phyloP scores from a whole-genome alignment of 192 early-diverging fungal species.

The Gryganskiella cystojenkinii region DNA sequence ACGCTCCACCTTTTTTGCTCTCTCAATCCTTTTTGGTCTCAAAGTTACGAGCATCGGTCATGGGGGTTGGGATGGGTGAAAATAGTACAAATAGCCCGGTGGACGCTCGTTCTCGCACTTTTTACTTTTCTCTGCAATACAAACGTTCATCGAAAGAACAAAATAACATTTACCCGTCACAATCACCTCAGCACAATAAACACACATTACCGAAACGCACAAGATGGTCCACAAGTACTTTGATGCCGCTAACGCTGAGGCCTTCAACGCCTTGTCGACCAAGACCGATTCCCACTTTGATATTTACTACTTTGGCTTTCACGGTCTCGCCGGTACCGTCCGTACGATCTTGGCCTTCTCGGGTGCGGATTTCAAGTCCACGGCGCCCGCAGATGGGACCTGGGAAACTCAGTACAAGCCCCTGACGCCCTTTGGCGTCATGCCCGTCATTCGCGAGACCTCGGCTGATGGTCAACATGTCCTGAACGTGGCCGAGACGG shows the following conservation, averaged over 20 bases:
- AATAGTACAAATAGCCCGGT: too few species aligned
- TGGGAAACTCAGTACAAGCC: slow-evolving; percentile 54
- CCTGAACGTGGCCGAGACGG: slow-evolving; percentile 48
- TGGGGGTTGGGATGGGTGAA: too few species aligned
- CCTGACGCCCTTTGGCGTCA: slow-evolving; percentile 53
- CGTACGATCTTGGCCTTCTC: slow-evolving; percentile 51
- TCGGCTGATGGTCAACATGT: slow-evolving; percentile 39
- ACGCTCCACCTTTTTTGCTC: too few species aligned
- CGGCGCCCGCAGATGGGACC: slow-evolving; percentile 21
- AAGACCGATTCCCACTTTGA: slow-evolving; percentile 12
- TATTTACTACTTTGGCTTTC: slow-evolving; percentile 19
- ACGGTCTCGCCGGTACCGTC: slow-evolving; percentile 1
- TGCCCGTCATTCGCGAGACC: slow-evolving; percentile 60
- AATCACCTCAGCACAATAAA: neutral
- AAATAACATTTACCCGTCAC: too few species aligned
- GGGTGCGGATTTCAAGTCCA: slow-evolving; percentile 43
- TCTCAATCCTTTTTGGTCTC: too few species aligned
- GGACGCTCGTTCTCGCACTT: too few species aligned
- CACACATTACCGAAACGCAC: neutral
- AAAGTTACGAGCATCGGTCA: too few species aligned
- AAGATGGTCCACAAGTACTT: slow-evolving; percentile 20
- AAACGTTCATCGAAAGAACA: too few species aligned
- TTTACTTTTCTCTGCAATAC: too few species aligned
- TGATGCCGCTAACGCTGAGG: slow-evolving; percentile 9
- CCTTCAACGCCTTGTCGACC: neutral